These are phyloP conservation scores for Paramecium octaurelia DNA, from an alignment of 73 alveolate species.

Conservation along the genomic window DNA sequence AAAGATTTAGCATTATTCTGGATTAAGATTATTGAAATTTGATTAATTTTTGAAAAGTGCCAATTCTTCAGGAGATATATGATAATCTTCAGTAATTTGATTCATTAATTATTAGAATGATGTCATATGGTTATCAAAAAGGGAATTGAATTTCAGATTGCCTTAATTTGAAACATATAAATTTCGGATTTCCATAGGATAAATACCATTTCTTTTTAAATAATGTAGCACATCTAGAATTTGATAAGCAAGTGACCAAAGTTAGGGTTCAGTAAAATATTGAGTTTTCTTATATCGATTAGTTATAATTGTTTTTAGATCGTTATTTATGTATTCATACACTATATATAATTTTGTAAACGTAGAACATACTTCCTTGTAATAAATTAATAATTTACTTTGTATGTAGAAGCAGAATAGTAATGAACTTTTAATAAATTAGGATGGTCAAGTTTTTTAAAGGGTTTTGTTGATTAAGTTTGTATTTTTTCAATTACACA, in stretches of 20 bases:
- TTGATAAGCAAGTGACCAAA: background rate
- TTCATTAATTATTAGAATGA: background rate
- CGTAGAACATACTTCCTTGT: background rate
- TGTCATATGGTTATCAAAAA: background rate
- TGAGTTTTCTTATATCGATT: background rate
- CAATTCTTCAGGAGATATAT: conserved; percentile 45
- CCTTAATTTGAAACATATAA: conserved; percentile 17
- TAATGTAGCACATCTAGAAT: background rate
- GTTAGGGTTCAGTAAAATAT: background rate
- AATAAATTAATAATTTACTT: background rate
- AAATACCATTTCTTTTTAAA: background rate
- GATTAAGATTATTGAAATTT: background rate
- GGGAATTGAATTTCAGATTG: background rate
- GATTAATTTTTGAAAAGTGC: background rate
- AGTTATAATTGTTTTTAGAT: background rate
- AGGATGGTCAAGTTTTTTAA: background rate
- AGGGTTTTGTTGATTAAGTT: background rate
- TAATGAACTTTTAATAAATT: background rate
- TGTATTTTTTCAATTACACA: background rate
- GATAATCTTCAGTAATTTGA: background rate
- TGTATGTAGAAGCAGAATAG: background rate
- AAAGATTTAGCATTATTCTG: conserved; percentile 28
- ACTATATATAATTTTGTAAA: background rate
- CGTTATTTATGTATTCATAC: background rate
- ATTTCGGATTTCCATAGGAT: background rate